These are phyloP conservation scores for Curvularia spicifera DNA, from an alignment of 2,329 filamentous ascomycete species.

Conservation along the genomic window DNA sequence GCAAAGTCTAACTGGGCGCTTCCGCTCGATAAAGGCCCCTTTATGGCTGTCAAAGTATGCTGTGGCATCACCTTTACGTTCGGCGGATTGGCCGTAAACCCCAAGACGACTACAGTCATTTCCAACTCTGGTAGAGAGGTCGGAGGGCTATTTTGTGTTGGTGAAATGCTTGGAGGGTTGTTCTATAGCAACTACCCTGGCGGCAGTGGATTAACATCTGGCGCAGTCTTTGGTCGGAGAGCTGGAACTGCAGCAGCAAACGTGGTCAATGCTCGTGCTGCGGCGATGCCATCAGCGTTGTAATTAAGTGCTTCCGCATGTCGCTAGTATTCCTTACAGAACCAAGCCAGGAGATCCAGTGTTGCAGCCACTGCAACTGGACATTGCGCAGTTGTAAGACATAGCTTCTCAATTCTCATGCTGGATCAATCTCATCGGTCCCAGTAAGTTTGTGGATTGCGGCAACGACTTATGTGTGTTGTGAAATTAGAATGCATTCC, in stretches of 20 bases:
- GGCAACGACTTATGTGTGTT: not conserved
- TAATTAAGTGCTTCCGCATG: not conserved
- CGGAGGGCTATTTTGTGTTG: constrained; percentile 64
- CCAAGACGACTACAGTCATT: constrained; percentile 62
- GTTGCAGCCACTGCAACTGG: not conserved
- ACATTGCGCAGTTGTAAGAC: not conserved
- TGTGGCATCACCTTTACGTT: constrained; percentile 74
- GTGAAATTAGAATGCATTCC: not conserved
- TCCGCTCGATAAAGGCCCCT: constrained; percentile 63
- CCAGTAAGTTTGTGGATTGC: not conserved
- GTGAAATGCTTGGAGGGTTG: constrained; percentile 67
- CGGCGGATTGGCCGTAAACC: constrained; percentile 65
- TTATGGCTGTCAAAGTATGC: constrained; percentile 68
- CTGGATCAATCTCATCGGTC: no score
- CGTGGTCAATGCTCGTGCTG: constrained; percentile 3
- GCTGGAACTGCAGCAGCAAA: constrained; percentile 46
- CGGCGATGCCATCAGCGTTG: not conserved
- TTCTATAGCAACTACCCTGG: constrained; percentile 63
- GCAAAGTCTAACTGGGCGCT: constrained; percentile 72
- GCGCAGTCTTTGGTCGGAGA: constrained; percentile 60
- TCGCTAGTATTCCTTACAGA: not conserved
- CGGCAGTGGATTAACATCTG: constrained; percentile 66
- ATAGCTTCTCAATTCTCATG: not conserved
- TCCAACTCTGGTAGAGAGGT: constrained; percentile 54
- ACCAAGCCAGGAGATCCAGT: not conserved